These are phyloP conservation scores for Chrysoporthe deuterocubensis DNA, from an alignment of 2,329 filamentous ascomycete species.

Conservation along the genomic window DNA sequence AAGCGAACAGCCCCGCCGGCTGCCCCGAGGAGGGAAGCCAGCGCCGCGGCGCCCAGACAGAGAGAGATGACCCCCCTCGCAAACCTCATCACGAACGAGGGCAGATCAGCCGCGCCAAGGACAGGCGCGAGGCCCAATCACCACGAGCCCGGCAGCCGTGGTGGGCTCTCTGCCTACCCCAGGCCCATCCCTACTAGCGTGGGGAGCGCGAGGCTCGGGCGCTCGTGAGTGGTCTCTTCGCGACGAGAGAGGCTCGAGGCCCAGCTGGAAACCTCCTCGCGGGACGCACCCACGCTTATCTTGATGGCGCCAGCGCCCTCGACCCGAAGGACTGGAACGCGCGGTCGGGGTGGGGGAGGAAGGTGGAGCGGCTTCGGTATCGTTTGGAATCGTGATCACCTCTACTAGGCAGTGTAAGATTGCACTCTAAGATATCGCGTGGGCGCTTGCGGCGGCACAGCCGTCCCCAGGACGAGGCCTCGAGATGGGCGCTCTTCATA, in stretches of 20 bases:
- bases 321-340: too few relatives aligned
- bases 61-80: too few relatives aligned
- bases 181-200: conserved; percentile 11
- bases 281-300: background rate
- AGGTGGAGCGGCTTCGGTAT: background rate
- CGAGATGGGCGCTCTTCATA: too few relatives aligned
- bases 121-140: background rate
- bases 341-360: too few relatives aligned
- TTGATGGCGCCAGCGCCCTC: too few relatives aligned
- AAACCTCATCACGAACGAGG: too few relatives aligned
- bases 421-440: background rate
- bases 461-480: background rate
- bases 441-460: background rate
- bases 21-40: background rate
- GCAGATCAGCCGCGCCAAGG: background rate
- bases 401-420: background rate
- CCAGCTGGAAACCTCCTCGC: background rate
- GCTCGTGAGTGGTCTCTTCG: background rate
- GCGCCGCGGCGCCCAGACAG: background rate
- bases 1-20: background rate
- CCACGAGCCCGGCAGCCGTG: too few relatives aligned
- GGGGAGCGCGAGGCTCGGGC: background rate
- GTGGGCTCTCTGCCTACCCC: background rate
- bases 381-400: background rate
- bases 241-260: background rate